Base-by-base conservation (phyloP, 768 basidiomycete species). In the Mycena polygramma region DNA sequence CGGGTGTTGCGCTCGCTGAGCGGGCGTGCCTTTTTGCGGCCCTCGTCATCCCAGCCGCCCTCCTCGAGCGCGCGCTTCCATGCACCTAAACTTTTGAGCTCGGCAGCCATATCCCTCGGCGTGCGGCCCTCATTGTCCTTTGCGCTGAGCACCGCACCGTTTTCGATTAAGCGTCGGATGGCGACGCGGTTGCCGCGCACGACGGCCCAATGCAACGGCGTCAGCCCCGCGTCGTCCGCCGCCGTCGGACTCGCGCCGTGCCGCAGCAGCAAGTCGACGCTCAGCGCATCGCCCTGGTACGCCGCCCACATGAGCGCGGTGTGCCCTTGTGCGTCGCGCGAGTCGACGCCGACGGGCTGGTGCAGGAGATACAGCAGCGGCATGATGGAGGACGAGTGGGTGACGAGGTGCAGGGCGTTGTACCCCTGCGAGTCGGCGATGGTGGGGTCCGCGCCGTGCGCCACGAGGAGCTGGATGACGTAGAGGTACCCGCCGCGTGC, bases 231-330 rank as follows among this genome's bases (percentile, higher is more conserved):
- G 75, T 94, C 91, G 77, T 99, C 98, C 43, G 88, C 87, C 15
- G 91, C 80, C 68, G 90, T 90, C 0, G 92, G 85, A 67, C 90
- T 93, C 2, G 98, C 96, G 4, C 95, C 95, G 73, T 97, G 94
- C 65, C 91, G 89, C 60, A 99, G 86, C 49, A 99, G 82, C 54
- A 99, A 80, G 72, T 98, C 96, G 7, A 99, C 96, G 4, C 94
- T 95, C 41, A 99, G 88, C 2, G 96, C 96, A 77, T 99, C 98
- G 54, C 98, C 98, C 79, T 99, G 98, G 80, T 99, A 99, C 11
- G 96, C 95, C 7, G 98, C 98, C 98, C 98, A 99, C 95, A 98
- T 98, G 58, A 99, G 86, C 0, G 94, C 87, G 0, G 97, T 98
- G 78, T 99, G 98, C 0, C 98, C 98, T 75, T 95, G 93, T 1